These are phyloP conservation scores for Colletotrichum sp. DNA, from an alignment of 2,329 filamentous ascomycete genomes.

Conservation along the genomic window DNA sequence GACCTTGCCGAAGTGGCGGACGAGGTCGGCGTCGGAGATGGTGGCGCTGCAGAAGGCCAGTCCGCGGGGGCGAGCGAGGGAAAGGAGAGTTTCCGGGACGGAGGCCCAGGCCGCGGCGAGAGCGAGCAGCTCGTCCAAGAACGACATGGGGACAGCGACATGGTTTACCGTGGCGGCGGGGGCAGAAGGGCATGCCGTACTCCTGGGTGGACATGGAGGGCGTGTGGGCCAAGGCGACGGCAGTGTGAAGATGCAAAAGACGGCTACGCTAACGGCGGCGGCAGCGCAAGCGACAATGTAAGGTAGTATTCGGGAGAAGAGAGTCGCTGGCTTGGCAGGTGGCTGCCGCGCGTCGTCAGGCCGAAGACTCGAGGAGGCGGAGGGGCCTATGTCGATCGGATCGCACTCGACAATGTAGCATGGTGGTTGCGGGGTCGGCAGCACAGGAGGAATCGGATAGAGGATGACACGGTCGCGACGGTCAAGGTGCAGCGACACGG, in stretches of 20 bases:
- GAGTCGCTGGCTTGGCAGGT: neutral
- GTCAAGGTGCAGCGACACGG: neutral
- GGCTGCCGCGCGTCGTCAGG: neutral
- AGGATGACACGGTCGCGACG: neutral
- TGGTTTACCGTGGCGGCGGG: neutral
- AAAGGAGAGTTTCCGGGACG: neutral
- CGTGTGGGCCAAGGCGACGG: neutral
- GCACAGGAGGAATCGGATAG: neutral
- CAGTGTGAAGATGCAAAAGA: neutral
- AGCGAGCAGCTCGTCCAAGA: neutral
- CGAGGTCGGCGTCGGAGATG: neutral
- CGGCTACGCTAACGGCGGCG: neutral
- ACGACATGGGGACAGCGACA: neutral
- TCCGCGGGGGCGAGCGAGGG: neutral
- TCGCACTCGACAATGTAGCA: neutral
- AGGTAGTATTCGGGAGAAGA: neutral
- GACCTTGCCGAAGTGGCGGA: neutral
- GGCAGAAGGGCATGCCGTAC: neutral
- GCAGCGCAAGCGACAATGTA: neutral
- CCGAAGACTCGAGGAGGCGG: neutral
- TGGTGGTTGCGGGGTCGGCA: neutral
- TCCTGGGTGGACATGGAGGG: neutral
- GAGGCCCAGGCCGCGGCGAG: slow-evolving; percentile 1
- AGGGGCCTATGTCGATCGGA: neutral
- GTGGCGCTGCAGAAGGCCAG: neutral